Evolutionary conservation across 495 filamentous ascomycete genomes (phyloP).

Genomic region (Penicillium manginii): DNA sequence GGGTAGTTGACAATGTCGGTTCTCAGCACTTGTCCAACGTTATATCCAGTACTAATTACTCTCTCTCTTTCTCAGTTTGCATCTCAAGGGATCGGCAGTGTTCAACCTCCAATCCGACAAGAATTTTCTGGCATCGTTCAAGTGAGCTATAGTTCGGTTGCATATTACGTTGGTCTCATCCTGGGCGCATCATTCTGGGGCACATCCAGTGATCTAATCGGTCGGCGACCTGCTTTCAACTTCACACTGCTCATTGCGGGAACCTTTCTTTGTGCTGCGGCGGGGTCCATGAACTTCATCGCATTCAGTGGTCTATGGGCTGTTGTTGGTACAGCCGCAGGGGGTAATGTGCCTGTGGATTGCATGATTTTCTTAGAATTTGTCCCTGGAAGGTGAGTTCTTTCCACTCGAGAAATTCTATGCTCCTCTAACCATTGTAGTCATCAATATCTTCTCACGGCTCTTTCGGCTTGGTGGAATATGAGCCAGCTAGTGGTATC

Average conservation of each 20-base stretch:
- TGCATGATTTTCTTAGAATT: constrained; percentile 40
- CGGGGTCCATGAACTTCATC: constrained; percentile 35
- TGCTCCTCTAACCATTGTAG: constrained; percentile 12
- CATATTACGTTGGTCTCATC: constrained; percentile 41
- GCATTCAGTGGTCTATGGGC: constrained; percentile 40
- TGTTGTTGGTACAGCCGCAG: constrained; percentile 37
- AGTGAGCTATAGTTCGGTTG: constrained; percentile 41
- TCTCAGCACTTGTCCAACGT: neutral
- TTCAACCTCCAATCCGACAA: constrained; percentile 35
- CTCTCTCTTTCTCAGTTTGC: constrained; percentile 25
- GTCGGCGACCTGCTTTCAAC: constrained; percentile 21
- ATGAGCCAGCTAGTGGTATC: constrained; percentile 38
- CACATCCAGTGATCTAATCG: constrained; percentile 36
- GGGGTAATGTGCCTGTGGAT: constrained; percentile 40
- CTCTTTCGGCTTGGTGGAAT: constrained; percentile 41
- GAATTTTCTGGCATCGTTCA: constrained; percentile 33
- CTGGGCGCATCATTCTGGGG: constrained; percentile 42
- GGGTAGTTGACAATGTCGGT: constrained; percentile 40
- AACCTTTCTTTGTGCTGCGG: constrained; percentile 34
- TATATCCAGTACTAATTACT: neutral
- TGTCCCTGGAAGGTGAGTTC: constrained; percentile 30
- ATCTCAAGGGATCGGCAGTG: constrained; percentile 35
- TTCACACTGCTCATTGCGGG: constrained; percentile 9
- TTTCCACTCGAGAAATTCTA: no score
- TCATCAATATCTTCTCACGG: constrained; percentile 38